These are phyloP conservation scores for Hanseniaspora valbyensis DNA, from an alignment of 805 yeast species.

Conservation along the genomic window DNA sequence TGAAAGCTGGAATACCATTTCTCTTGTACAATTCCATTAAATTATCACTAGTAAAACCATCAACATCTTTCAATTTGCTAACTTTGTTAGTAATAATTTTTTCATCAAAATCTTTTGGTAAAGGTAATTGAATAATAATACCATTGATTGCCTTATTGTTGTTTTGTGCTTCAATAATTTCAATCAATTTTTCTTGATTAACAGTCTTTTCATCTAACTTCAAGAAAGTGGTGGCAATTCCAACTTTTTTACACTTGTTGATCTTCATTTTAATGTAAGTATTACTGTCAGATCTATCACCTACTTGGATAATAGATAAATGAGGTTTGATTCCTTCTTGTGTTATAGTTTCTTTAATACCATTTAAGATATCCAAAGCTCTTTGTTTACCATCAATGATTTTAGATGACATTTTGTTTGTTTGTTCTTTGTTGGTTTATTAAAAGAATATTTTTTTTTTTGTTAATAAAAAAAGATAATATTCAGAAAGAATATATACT, in stretches of 20 bases:
- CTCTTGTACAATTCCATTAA: slow-evolving; percentile 84
- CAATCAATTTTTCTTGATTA: slow-evolving; percentile 46
- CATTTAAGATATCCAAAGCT: slow-evolving; percentile 13
- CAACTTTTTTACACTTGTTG: slow-evolving; percentile 79
- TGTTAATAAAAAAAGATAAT: too few relatives aligned
- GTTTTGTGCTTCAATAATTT: slow-evolving; percentile 53
- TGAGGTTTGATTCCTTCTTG: slow-evolving; percentile 51
- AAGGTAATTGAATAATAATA: slow-evolving; percentile 77
- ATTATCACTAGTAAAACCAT: slow-evolving; percentile 83
- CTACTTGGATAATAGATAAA: slow-evolving; percentile 80
- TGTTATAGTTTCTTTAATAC: slow-evolving; percentile 5
- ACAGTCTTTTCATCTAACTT: slow-evolving; percentile 48
- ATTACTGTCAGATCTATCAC: slow-evolving; percentile 77
- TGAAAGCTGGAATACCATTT: slow-evolving; percentile 69
- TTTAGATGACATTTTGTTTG: slow-evolving; percentile 6
- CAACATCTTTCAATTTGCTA: slow-evolving; percentile 78
- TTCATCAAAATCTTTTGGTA: slow-evolving; percentile 74
- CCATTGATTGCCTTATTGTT: slow-evolving; percentile 74
- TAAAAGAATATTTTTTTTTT: too few relatives aligned
- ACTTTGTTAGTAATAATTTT: slow-evolving; percentile 70
- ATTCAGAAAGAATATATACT: too few relatives aligned
- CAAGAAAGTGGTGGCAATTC: slow-evolving; percentile 54
- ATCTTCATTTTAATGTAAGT: slow-evolving; percentile 87
- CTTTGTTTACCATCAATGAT: slow-evolving; percentile 16
- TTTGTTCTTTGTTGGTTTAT: background rate